A percentile compares a stretch with the other conserved stretches of the same genome.
Conservation (phyloP, 768 basidiomycete species). For the Mycena belliarum region DNA sequence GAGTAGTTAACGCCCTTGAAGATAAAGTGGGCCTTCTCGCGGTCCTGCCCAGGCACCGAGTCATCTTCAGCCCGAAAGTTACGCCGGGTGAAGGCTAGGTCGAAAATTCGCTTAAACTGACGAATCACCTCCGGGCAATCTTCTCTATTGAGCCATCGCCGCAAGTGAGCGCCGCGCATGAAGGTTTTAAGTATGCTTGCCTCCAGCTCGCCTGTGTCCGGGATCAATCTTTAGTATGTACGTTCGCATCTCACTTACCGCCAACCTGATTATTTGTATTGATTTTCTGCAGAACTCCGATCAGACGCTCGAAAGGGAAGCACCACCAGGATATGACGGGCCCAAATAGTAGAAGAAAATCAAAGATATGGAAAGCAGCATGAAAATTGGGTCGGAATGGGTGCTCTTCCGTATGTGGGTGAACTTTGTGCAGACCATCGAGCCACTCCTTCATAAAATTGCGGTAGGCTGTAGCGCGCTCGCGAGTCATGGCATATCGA, state of each 20-base stretch:
- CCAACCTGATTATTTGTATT: slow-evolving; percentile 35
- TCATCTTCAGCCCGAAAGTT: not conserved
- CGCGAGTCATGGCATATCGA: not conserved
- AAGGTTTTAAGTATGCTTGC: slow-evolving; percentile 12
- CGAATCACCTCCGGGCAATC: slow-evolving; percentile 18
- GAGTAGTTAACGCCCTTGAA: slow-evolving; percentile 10
- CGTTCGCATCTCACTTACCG: not conserved
- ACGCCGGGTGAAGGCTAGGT: slow-evolving; percentile 1
- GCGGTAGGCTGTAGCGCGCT: not conserved
- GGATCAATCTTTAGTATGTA: not conserved
- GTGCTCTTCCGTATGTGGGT: slow-evolving; percentile 23
- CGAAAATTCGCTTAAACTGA: slow-evolving; percentile 13
- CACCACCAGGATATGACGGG: slow-evolving; percentile 40
- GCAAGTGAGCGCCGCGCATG: slow-evolving; percentile 16
- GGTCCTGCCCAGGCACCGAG: not conserved
- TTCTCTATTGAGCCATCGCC: slow-evolving; percentile 21
- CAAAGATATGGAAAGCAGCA: slow-evolving; percentile 32
- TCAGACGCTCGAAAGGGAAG: slow-evolving; percentile 40
- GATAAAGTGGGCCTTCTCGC: not conserved
- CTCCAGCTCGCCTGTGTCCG: slow-evolving; percentile 4
- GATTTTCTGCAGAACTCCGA: slow-evolving; percentile 36
- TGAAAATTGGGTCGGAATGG: not conserved
- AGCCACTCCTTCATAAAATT: slow-evolving; percentile 26
- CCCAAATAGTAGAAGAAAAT: slow-evolving; percentile 37
- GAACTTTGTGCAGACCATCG: slow-evolving; percentile 18